phyloP scores from a whole-genome alignment of 108 stramenopile genomes.

The Asterionellopsis glacialis region DNA sequence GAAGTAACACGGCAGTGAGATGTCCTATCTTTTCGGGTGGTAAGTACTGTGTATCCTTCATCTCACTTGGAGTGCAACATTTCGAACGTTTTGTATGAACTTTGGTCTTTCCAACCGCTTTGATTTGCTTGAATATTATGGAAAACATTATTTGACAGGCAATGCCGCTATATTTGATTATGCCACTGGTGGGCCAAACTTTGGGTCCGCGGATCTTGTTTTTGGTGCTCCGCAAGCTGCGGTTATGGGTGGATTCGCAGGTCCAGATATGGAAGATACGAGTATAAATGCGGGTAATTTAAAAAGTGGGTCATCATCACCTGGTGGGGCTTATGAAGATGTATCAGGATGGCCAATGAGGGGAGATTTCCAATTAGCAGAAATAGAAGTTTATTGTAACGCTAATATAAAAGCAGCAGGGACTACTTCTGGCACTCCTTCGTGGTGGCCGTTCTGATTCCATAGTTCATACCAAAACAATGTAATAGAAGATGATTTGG shows the following conservation, averaged over 20 bases:
- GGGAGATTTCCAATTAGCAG: slow-evolving; percentile 45
- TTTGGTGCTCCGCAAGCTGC: slow-evolving; percentile 68
- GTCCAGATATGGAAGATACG: slow-evolving; percentile 69
- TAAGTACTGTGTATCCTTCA: not conserved
- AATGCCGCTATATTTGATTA: slow-evolving; percentile 79
- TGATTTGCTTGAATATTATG: not conserved
- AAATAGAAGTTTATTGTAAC: slow-evolving; percentile 78
- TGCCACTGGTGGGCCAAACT: slow-evolving; percentile 70
- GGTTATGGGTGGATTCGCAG: slow-evolving; percentile 81
- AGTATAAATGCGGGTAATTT: slow-evolving; percentile 51
- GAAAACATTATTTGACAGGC: slow-evolving; percentile 10
- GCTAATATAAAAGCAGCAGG: slow-evolving; percentile 17
- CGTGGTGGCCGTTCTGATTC: too few species aligned
- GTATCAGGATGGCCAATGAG: slow-evolving; percentile 56
- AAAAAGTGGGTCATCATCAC: slow-evolving; percentile 36
- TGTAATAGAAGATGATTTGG: too few species aligned
- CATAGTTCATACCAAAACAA: too few species aligned
- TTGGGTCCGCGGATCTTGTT: slow-evolving; percentile 68
- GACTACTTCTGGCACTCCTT: too few species aligned
- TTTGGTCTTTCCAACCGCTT: not conserved
- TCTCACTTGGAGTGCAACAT: not conserved
- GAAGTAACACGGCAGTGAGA: slow-evolving; percentile 21
- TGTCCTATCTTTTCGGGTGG: slow-evolving; percentile 48
- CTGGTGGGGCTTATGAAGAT: slow-evolving; percentile 56
- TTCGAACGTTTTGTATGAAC: too few species aligned